Percentiles rank a stretch among this genome's conserved stretches.
Evolutionary conservation across 2,329 filamentous ascomycete genomes (phyloP).

Genomic region (Lasiodiplodia gonubiensis): DNA sequence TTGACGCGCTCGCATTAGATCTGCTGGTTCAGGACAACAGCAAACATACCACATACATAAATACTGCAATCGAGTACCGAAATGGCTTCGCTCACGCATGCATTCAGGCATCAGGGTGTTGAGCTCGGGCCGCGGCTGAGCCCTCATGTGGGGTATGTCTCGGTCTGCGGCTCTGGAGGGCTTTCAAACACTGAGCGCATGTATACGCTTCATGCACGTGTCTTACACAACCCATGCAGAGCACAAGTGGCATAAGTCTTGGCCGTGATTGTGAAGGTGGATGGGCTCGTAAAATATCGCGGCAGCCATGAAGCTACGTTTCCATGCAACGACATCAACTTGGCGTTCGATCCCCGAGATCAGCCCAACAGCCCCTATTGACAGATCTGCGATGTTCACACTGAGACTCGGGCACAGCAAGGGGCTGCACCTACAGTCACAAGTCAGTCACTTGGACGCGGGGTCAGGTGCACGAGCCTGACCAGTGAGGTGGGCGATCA

Average conservation of each 20-base stretch:
- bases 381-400: not conserved
- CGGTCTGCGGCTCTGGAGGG: not conserved
- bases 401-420: not conserved
- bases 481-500: not conserved
- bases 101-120: not conserved
- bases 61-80: not conserved
- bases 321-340: not conserved
- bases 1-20: too few relatives aligned
- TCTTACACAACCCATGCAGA: not conserved
- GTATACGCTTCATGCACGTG: not conserved
- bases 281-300: not conserved
- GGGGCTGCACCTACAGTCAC: not conserved
- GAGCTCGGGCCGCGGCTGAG: not conserved
- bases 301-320: not conserved
- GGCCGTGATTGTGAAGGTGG: not conserved
- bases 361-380: not conserved
- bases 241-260: not conserved
- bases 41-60: not conserved
- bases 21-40: not conserved
- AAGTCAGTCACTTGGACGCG: not conserved
- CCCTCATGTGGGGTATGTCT: not conserved
- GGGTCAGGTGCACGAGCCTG: not conserved
- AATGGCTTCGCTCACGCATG: not conserved
- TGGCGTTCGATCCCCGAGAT: not conserved
- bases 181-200: not conserved